These are phyloP conservation scores for Pleurotus tuoliensis DNA, from an alignment of 768 basidiomycete species.

Conservation along the genomic window DNA sequence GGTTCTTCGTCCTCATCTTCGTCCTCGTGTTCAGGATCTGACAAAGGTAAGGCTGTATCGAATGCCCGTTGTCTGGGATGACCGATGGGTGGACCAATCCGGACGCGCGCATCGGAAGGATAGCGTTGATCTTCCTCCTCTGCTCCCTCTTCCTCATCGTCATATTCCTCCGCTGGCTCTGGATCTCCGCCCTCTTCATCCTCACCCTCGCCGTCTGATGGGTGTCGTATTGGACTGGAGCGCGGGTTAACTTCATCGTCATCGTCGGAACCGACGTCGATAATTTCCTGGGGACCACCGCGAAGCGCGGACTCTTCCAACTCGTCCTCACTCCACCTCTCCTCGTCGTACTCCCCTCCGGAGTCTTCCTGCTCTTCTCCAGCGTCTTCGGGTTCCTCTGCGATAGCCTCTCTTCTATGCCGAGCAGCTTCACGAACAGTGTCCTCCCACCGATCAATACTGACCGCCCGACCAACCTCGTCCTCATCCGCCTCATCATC, in stretches of 20 bases:
- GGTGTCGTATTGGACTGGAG: not conserved
- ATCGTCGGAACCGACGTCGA: slow-evolving; percentile 23
- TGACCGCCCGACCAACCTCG: not conserved
- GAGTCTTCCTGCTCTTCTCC: slow-evolving; percentile 7
- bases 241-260: slow-evolving; percentile 13
- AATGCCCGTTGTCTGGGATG: no score
- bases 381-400: not conserved
- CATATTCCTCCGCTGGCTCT: slow-evolving; percentile 13
- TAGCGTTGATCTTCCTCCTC: no score
- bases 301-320: not conserved
- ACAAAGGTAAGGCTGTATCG: not conserved
- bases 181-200: slow-evolving; percentile 15
- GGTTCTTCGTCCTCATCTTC: slow-evolving; percentile 3
- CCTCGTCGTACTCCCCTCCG: slow-evolving; percentile 11
- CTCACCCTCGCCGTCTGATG: slow-evolving; percentile 16
- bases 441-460: slow-evolving; percentile 4
- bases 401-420: slow-evolving; percentile 5
- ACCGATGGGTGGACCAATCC: no score
- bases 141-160: slow-evolving; percentile 13
- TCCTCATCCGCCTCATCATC: slow-evolving; percentile 15
- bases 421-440: slow-evolving; percentile 4
- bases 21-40: not conserved
- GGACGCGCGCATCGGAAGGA: no score
- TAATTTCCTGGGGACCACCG: slow-evolving; percentile 14
- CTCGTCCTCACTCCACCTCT: slow-evolving; percentile 7